These are phyloP conservation scores for Phytophthora ramorum DNA, from an alignment of 352 stramenopile species.

Conservation along the genomic window DNA sequence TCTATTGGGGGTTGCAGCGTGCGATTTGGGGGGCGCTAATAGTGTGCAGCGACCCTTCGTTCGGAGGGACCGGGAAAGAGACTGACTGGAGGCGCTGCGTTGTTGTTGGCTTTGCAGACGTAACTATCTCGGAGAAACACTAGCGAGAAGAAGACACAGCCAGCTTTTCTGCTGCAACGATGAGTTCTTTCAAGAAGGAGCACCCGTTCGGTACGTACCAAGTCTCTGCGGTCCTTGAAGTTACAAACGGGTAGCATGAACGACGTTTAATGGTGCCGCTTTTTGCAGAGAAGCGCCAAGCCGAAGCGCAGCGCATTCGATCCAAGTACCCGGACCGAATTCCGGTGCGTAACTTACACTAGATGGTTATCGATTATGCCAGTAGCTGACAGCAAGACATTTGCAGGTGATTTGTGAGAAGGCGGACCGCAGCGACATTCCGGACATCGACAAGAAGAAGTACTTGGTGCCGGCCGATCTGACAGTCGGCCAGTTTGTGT, in stretches of 20 bases:
- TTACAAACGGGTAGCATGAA: constrained; percentile 8
- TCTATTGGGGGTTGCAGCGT: constrained; percentile 16
- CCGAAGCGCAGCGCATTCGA: constrained; percentile 97
- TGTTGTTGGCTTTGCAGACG: constrained; percentile 32
- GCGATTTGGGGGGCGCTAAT: constrained; percentile 9
- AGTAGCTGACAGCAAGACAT: constrained; percentile 1
- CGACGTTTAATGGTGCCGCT: constrained; percentile 21
- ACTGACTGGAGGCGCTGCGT: constrained; percentile 25
- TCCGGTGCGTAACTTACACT: constrained; percentile 64
- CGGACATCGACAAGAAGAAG: constrained; percentile 99
- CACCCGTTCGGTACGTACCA: constrained; percentile 79
- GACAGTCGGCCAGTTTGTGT: constrained; percentile 99
- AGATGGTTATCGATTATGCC: background rate
- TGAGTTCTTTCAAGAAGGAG: constrained; percentile 94
- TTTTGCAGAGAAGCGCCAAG: constrained; percentile 95
- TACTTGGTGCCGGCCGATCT: constrained; percentile 97
- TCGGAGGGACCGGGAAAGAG: constrained; percentile 13
- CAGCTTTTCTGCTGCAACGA: constrained; percentile 34
- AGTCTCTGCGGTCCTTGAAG: background rate
- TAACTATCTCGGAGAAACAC: constrained; percentile 26
- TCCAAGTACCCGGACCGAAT: constrained; percentile 99
- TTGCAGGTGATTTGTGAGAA: constrained; percentile 92
- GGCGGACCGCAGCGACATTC: constrained; percentile 97
- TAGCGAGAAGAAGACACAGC: constrained; percentile 17
- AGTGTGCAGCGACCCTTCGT: constrained; percentile 24